Conservation (phyloP, 176 grass and related monocot genomes). For the Triticum monococcum region DNA sequence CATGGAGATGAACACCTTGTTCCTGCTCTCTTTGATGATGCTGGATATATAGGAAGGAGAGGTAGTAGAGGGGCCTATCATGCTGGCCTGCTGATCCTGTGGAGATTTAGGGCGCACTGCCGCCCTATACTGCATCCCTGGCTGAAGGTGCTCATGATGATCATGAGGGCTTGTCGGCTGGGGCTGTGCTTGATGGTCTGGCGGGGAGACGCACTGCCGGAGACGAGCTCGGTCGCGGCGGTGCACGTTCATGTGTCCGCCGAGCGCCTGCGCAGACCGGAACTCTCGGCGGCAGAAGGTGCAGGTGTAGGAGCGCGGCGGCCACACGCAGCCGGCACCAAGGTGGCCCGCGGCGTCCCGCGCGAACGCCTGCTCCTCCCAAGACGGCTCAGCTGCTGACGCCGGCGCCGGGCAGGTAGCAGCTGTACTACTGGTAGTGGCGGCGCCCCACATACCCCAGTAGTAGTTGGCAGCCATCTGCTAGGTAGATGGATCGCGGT, state of each 20-base stretch:
- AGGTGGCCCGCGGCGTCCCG: conserved; percentile 54
- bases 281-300: conserved; percentile 76
- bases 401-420: background rate
- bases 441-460: conserved; percentile 39
- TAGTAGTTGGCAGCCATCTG: conserved; percentile 35
- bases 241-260: conserved; percentile 79
- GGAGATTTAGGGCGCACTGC: conserved; percentile 23
- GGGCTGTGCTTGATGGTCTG: background rate
- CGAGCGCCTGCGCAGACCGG: conserved; percentile 68
- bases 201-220: conserved; percentile 44
- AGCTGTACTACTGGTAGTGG: background rate
- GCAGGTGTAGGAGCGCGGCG: conserved; percentile 76
- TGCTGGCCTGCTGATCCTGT: background rate
- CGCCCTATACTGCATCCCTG: background rate
- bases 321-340: conserved; percentile 64
- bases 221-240: conserved; percentile 78
- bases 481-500: conserved; percentile 1
- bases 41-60: conserved; percentile 37
- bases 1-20: conserved; percentile 30
- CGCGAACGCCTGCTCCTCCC: conserved; percentile 74
- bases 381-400: conserved; percentile 39
- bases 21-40: conserved; percentile 48
- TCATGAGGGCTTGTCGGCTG: conserved; percentile 5
- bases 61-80: background rate
- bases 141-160: background rate